These are phyloP conservation scores for Strobilomyces echinocephalus DNA, from an alignment of 768 basidiomycete species.

Conservation along the genomic window DNA sequence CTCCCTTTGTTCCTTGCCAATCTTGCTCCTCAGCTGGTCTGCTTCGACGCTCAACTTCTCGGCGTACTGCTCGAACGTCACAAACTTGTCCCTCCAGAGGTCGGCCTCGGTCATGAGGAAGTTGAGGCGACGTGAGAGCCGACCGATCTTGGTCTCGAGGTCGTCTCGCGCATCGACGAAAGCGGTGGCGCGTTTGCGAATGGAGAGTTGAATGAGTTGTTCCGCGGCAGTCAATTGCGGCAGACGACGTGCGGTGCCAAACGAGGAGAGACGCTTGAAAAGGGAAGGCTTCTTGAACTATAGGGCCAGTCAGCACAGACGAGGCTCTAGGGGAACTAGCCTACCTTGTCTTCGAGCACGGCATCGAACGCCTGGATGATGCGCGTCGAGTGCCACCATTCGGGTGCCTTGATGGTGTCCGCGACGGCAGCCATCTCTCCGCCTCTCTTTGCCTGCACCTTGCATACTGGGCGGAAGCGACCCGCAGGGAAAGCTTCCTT, in stretches of 20 bases:
- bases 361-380: slow-evolving; percentile 88
- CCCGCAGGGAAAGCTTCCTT: slow-evolving; percentile 94
- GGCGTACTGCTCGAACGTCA: slow-evolving; percentile 90
- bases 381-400: slow-evolving; percentile 92
- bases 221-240: slow-evolving; percentile 77
- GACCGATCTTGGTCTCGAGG: slow-evolving; percentile 89
- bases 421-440: slow-evolving; percentile 78
- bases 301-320: slow-evolving; percentile 3
- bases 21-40: slow-evolving; percentile 76
- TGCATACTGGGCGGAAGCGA: slow-evolving; percentile 85
- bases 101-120: slow-evolving; percentile 91
- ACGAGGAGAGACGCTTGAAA: slow-evolving; percentile 76
- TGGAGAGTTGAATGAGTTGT: slow-evolving; percentile 80
- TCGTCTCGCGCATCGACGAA: slow-evolving; percentile 93
- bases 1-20: slow-evolving; percentile 88
- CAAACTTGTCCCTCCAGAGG: slow-evolving; percentile 90
- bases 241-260: slow-evolving; percentile 63
- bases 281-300: slow-evolving; percentile 88
- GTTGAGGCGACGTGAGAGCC: slow-evolving; percentile 78
- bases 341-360: slow-evolving; percentile 80
- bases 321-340: neutral
- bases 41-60: slow-evolving; percentile 87
- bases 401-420: slow-evolving; percentile 84
- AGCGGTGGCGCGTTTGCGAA: slow-evolving; percentile 89
- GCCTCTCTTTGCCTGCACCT: slow-evolving; percentile 81